Conservation (phyloP, 2,329 filamentous ascomycete species). For the Venturia asperata region DNA sequence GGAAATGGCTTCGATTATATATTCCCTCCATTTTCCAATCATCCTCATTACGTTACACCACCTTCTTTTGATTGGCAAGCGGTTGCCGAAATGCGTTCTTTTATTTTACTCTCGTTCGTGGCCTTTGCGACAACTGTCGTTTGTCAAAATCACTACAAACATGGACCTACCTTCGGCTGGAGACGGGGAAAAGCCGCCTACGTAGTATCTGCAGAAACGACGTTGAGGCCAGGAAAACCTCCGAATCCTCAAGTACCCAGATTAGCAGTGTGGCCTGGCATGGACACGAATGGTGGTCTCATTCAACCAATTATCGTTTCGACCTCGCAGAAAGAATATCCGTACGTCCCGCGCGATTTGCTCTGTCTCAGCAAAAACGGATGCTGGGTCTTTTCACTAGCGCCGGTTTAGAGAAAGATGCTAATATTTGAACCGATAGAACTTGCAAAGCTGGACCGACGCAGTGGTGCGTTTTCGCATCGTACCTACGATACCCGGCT, state of each 20-base stretch:
- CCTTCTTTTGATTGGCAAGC: background rate
- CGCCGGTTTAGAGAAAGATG: background rate
- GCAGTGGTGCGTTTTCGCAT: constrained; percentile 18
- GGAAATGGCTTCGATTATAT: background rate
- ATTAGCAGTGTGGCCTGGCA: constrained; percentile 18
- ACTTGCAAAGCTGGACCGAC: background rate
- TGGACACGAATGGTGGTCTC: constrained; percentile 14
- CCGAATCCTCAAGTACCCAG: constrained; percentile 5
- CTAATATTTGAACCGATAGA: background rate
- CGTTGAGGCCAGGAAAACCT: constrained; percentile 10
- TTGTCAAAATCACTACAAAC: constrained; percentile 3
- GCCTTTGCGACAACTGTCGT: background rate
- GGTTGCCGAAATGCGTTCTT: background rate
- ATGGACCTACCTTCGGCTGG: constrained; percentile 13
- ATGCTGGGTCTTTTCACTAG: background rate
- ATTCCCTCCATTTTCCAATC: background rate
- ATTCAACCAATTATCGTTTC: constrained; percentile 19
- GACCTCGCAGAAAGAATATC: constrained; percentile 1
- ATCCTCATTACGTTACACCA: background rate
- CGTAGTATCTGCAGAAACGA: constrained; percentile 15
- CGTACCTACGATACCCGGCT: background rate
- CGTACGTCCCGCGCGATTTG: background rate
- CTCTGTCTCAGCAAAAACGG: background rate
- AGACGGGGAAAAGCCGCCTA: background rate
- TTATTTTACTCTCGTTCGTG: background rate